Conservation (phyloP, 2,329 filamentous ascomycete species). For the Sclerotinia borealis region DNA sequence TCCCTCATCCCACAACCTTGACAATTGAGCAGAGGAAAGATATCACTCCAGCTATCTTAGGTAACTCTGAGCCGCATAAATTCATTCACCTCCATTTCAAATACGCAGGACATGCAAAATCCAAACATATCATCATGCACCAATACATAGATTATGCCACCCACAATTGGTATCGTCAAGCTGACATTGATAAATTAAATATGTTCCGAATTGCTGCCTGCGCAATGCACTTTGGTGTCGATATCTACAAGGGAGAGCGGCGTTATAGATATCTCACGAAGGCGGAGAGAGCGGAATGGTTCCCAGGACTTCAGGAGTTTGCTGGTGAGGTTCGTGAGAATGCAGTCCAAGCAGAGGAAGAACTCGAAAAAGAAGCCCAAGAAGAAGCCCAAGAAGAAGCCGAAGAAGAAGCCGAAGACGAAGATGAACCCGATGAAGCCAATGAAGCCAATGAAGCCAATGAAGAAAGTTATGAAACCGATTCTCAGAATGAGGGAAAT, state of each 20-base stretch:
- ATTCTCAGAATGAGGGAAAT: too few relatives aligned
- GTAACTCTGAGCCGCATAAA: background rate
- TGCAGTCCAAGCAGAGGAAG: too few relatives aligned
- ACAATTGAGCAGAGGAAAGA: background rate
- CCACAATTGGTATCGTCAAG: background rate
- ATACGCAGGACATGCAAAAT: fast-evolving
- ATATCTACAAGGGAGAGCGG: background rate
- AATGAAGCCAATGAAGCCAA: too few relatives aligned
- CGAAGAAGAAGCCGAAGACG: background rate
- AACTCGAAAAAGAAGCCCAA: background rate
- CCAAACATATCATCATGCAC: background rate
- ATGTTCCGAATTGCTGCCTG: background rate
- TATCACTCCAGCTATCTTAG: background rate
- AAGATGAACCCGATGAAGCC: too few relatives aligned
- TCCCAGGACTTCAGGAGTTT: background rate
- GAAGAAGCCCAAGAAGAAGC: background rate
- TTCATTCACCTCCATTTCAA: background rate
- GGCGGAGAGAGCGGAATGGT: background rate
- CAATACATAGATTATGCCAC: background rate
- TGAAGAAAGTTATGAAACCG: too few relatives aligned
- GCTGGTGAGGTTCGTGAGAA: too few relatives aligned
- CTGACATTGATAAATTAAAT: background rate
- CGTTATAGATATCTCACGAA: background rate
- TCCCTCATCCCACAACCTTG: background rate
- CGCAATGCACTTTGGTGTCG: background rate